These are phyloP conservation scores for Cryptosporidium canis DNA, from an alignment of 169 alveolate species.

Conservation along the genomic window DNA sequence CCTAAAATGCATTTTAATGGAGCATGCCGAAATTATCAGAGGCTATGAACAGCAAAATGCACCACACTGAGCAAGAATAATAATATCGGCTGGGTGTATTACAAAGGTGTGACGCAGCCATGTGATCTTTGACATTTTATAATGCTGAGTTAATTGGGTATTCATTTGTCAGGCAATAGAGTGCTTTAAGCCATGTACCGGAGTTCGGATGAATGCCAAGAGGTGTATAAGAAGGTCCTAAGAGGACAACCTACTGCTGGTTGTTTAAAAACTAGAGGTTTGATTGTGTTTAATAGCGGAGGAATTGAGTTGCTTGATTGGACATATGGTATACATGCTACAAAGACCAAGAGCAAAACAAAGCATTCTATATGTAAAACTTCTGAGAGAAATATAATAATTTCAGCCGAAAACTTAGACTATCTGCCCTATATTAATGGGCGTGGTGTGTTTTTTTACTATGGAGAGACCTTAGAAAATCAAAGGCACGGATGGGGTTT, in stretches of 20 bases:
- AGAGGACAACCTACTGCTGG: neutral
- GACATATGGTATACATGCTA: neutral
- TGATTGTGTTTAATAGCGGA: constrained; percentile 29
- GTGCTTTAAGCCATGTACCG: too few relatives aligned
- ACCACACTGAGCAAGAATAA: neutral
- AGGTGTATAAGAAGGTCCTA: neutral
- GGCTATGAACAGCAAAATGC: neutral
- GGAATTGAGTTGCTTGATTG: neutral
- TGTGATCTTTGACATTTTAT: too few relatives aligned
- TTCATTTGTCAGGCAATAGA: too few relatives aligned
- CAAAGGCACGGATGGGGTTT: constrained; percentile 80
- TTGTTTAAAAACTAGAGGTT: neutral
- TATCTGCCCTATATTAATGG: neutral
- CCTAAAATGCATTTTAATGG: neutral
- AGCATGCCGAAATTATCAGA: neutral
- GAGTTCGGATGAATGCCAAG: too few relatives aligned
- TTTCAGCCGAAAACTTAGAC: neutral
- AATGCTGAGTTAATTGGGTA: too few relatives aligned
- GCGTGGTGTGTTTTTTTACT: constrained; percentile 51
- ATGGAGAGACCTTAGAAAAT: constrained; percentile 77
- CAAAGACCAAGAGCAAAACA: neutral
- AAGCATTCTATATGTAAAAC: neutral
- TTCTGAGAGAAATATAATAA: neutral
- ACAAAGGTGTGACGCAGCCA: too few relatives aligned
- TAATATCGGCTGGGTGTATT: neutral